Conservation (phyloP, 257 asterid species). For the Solanum megistacrolobum region DNA sequence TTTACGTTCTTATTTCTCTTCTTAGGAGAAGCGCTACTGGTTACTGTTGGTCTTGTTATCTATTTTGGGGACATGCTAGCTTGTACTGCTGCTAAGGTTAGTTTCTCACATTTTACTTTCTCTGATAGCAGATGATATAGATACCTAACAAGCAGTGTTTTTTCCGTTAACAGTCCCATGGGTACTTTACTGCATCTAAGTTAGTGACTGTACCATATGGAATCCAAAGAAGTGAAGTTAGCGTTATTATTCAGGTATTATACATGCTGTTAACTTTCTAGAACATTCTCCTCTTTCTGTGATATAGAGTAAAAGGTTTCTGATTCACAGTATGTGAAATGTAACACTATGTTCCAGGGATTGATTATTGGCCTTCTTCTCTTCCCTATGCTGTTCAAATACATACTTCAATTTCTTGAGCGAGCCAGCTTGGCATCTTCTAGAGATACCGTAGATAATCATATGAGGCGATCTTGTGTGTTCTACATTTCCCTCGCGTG, state of each 20-base stretch:
- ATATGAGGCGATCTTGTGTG: conserved; percentile 41
- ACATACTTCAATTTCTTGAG: conserved; percentile 29
- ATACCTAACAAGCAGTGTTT: neutral
- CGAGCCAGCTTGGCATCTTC: conserved; percentile 15
- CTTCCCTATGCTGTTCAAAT: conserved; percentile 53
- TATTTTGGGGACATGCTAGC: conserved; percentile 81
- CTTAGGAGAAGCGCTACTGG: conserved; percentile 92
- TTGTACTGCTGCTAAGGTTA: conserved; percentile 57
- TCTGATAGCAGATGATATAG: neutral
- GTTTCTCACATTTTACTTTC: conserved; percentile 20
- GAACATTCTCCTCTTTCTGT: neutral
- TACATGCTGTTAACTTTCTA: conserved; percentile 5
- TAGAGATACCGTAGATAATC: conserved; percentile 24
- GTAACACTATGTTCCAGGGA: conserved; percentile 42
- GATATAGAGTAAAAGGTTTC: neutral
- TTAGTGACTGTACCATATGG: conserved; percentile 22
- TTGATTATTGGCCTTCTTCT: conserved; percentile 64
- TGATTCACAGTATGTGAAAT: neutral
- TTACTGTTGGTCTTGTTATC: conserved; percentile 73
- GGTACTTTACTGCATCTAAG: conserved; percentile 24
- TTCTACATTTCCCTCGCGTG: conserved; percentile 45
- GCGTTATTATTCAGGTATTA: conserved; percentile 78
- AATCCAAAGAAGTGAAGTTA: conserved; percentile 63
- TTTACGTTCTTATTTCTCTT: conserved; percentile 14
- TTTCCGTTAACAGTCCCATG: conserved; percentile 38